A percentile compares a stretch with the other conserved stretches of the same genome.
phyloP scores from a whole-genome alignment of 352 stramenopile genomes.

The Elongisporangium senticosum region DNA sequence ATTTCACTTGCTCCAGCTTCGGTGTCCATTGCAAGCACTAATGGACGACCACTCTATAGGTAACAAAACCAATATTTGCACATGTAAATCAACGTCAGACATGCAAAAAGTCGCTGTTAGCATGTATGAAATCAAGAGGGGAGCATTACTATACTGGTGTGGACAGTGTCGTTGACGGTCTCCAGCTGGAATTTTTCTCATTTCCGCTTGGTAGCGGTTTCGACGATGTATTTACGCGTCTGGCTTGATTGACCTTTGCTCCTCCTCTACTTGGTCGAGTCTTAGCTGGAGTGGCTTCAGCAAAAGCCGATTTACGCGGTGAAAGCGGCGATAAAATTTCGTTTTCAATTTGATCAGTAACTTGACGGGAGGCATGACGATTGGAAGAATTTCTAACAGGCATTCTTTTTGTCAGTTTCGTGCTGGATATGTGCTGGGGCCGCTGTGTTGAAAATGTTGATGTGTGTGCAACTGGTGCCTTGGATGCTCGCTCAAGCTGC shows the following conservation, averaged over 20 bases:
- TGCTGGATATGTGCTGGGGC: background rate
- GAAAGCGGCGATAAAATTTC: conserved; percentile 28
- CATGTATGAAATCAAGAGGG: background rate
- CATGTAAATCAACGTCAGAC: background rate
- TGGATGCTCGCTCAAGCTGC: conserved; percentile 18
- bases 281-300: background rate
- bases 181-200: conserved; percentile 11
- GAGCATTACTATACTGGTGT: conserved; percentile 28
- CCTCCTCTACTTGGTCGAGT: background rate
- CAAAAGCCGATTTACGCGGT: background rate
- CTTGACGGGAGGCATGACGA: background rate
- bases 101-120: background rate
- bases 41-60: conserved; percentile 15
- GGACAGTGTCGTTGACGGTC: conserved; percentile 12
- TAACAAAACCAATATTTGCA: conserved; percentile 1
- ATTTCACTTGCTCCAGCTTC: conserved; percentile 9
- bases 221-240: background rate
- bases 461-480: background rate
- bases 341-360: conserved; percentile 23
- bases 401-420: background rate
- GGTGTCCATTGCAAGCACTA: conserved; percentile 13
- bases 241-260: background rate
- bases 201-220: background rate
- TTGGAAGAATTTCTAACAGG: background rate
- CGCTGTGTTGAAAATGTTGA: background rate